Base-by-base conservation (phyloP, 257 asterid genomes). In the Nicotiana undulata region DNA sequence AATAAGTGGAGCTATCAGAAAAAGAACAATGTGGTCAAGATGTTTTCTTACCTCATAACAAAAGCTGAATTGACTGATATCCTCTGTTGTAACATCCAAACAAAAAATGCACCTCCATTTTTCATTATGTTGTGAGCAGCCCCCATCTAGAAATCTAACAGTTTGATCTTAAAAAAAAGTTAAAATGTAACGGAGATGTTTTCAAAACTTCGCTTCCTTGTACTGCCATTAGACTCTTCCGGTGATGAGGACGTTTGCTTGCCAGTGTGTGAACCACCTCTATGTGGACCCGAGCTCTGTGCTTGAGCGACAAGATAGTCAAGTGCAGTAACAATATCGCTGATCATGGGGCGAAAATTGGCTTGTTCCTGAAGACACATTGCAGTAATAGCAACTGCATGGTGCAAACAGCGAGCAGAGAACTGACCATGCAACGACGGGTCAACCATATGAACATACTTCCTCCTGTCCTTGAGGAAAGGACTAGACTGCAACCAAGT, bases 291-390 rank as follows among this genome's bases (percentile, higher is more conserved):
- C 17, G 70, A 44, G 31, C n/a, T 63, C 22, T 87, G 89, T 0
- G 94, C 93, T 80, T 88, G 92, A 16, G 93, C 77, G 46, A 88
- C 86, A 63, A 95, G 84, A 86, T 90, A 93, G 55, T 95, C 98
- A 6, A 95, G 98, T 0, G 97, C 99, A 68, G 88, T 76, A 9
- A 90, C 97, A 15, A 95, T 89, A 66, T 93, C 98, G 10, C 85
- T 86, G 60, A 88, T 90, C 68, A 86, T 77, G 55, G 99, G 98
- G 7, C 98, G 95, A 80, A 88, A 88, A 80, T 85, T 86, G 13
- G 98, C 91, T 82, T 91, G 92, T 64, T 93, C 97, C 51, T 93
- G 98, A 46, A 95, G 93, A 55, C 99, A 95, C 99, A 95, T 93
- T 44, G 95, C 88, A 8, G 99, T 88, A 9, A 95, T 86, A 15